Percentiles rank a stretch among this genome's conserved stretches.
These are phyloP conservation scores for Paulownia fortunei DNA, from an alignment of 257 asterid species.

Conservation along the genomic window DNA sequence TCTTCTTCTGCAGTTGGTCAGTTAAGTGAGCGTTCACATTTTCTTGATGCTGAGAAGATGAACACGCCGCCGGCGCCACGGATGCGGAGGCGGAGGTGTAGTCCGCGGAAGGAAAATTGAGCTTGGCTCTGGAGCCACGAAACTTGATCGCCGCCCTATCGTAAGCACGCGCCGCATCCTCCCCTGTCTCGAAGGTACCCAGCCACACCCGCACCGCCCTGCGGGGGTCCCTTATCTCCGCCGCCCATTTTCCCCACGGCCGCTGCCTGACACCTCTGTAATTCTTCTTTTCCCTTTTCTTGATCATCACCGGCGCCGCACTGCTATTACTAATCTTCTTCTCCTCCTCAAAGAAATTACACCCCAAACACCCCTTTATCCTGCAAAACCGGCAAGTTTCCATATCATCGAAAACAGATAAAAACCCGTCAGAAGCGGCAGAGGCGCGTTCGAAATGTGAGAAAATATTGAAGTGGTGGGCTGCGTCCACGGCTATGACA, in stretches of 20 bases:
- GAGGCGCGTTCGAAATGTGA: background rate
- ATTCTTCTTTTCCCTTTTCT: conserved; percentile 65
- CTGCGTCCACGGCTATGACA: conserved; percentile 37
- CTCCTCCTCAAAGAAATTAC: conserved; percentile 53
- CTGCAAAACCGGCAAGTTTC: conserved; percentile 65
- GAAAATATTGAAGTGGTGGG: background rate
- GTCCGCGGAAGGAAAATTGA: conserved; percentile 76
- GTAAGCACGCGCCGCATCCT: conserved; percentile 87
- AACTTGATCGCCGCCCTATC: conserved; percentile 85
- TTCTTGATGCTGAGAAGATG: background rate
- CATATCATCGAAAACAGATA: conserved; percentile 45
- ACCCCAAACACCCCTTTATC: conserved; percentile 74
- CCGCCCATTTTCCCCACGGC: conserved; percentile 99
- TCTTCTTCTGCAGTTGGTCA: conserved; percentile 1
- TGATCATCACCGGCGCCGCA: background rate
- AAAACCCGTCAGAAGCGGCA: conserved; percentile 12
- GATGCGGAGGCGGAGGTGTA: conserved; percentile 41
- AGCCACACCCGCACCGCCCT: conserved; percentile 93
- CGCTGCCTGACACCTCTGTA: conserved; percentile 91
- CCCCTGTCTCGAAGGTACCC: conserved; percentile 83
- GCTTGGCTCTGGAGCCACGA: conserved; percentile 89
- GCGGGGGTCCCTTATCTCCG: conserved; percentile 84
- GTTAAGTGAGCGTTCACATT: no score
- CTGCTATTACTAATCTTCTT: background rate
- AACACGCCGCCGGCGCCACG: conserved; percentile 5